phyloP scores from a whole-genome alignment of 306 rosid genomes.

The Vicia villosa region DNA sequence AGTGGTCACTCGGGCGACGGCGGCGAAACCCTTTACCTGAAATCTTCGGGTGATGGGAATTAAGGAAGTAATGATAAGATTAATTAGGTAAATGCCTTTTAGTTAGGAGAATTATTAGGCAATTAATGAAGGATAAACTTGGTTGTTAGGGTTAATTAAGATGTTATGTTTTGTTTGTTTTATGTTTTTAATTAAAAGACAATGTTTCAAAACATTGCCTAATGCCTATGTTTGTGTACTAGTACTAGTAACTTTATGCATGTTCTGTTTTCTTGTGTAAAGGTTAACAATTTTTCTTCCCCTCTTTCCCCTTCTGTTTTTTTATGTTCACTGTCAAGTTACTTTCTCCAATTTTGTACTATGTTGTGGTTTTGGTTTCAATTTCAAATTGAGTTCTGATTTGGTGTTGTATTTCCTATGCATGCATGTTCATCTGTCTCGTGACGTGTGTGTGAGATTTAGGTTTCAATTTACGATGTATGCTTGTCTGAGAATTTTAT shows the following conservation, averaged over 20 bases:
- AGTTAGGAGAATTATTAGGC: slow-evolving; percentile 39
- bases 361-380: too few species aligned
- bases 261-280: slow-evolving; percentile 39
- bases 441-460: too few species aligned
- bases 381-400: too few species aligned
- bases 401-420: too few species aligned
- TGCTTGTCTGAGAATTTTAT: too few species aligned
- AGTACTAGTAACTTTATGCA: slow-evolving; percentile 36
- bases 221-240: slow-evolving; percentile 24
- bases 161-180: slow-evolving; percentile 33
- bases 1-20: slow-evolving; percentile 78
- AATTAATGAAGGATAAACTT: slow-evolving; percentile 25
- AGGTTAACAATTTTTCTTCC: background rate
- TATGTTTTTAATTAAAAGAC: slow-evolving; percentile 23
- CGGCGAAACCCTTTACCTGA: slow-evolving; percentile 78
- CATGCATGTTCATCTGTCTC: too few species aligned
- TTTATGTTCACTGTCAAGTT: too few species aligned
- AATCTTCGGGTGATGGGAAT: slow-evolving; percentile 69
- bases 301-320: too few species aligned
- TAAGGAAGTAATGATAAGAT: slow-evolving; percentile 36
- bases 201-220: slow-evolving; percentile 27
- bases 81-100: slow-evolving; percentile 20
- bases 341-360: too few species aligned
- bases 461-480: too few species aligned
- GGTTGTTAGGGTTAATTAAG: slow-evolving; percentile 9